Percentiles rank a stretch among this genome's conserved stretches.
Conservation (phyloP, 176 grass and related monocot species). For the Ampelocalamus luodianensis region DNA sequence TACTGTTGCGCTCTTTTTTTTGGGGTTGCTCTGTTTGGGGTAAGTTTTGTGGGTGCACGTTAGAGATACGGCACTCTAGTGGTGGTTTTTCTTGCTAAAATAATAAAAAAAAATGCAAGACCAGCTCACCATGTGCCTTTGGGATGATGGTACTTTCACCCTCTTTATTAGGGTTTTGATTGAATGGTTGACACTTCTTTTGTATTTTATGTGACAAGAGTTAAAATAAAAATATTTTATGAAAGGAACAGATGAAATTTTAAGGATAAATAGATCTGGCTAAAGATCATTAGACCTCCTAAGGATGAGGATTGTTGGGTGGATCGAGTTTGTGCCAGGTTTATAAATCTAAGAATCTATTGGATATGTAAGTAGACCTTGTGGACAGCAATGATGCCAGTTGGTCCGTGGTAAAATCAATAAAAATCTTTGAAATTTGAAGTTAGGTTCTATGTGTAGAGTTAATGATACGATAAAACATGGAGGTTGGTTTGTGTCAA, state of each 20-base stretch:
- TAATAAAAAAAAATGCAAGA: not conserved
- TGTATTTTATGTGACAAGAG: not conserved
- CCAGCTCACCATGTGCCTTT: not conserved
- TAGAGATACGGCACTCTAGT: too few relatives aligned
- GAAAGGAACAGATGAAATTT: not conserved
- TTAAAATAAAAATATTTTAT: not conserved
- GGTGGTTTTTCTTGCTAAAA: conserved; percentile 20
- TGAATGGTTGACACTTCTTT: not conserved
- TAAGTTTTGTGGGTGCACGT: not conserved
- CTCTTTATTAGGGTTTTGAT: not conserved
- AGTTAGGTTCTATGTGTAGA: not conserved
- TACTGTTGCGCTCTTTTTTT: not conserved
- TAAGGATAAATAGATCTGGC: not conserved
- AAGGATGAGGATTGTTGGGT: too few relatives aligned
- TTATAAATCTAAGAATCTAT: too few relatives aligned
- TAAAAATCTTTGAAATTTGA: not conserved
- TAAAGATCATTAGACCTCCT: not conserved
- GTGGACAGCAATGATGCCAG: not conserved
- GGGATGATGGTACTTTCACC: not conserved
- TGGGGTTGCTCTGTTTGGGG: not conserved
- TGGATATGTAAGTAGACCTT: not conserved
- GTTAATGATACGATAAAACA: not conserved
- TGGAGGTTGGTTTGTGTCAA: not conserved
- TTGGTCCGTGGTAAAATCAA: not conserved
- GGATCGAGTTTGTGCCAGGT: too few relatives aligned